Evolutionary conservation across 352 stramenopile genomes (phyloP).

Genomic region (Pythium rhizo-oryzae): DNA sequence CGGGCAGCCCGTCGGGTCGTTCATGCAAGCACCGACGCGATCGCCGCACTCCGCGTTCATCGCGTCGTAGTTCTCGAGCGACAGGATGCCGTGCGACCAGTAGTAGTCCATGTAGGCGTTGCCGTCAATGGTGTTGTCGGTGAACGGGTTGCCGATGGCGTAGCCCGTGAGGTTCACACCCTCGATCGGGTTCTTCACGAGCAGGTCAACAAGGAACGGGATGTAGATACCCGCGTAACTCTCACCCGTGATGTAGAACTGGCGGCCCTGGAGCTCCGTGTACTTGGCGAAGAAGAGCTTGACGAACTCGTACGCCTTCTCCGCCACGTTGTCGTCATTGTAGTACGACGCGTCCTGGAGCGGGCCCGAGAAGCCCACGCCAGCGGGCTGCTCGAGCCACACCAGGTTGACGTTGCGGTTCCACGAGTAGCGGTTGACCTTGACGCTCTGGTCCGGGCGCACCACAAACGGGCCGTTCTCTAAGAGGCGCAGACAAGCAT

Average conservation of each 20-base stretch:
- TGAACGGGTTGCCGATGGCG: conserved; percentile 74
- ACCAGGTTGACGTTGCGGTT: conserved; percentile 80
- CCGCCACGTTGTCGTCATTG: conserved; percentile 76
- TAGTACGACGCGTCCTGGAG: conserved; percentile 71
- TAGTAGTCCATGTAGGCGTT: conserved; percentile 84
- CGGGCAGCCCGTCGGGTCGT: conserved; percentile 47
- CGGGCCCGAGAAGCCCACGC: conserved; percentile 72
- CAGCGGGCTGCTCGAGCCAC: conserved; percentile 76
- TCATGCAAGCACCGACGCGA: conserved; percentile 66
- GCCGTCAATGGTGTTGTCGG: conserved; percentile 36
- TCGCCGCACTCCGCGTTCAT: conserved; percentile 57
- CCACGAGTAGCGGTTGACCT: conserved; percentile 76
- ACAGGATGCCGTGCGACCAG: conserved; percentile 87
- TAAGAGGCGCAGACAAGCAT: not conserved
- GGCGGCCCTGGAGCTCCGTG: conserved; percentile 63
- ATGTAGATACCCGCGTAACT: conserved; percentile 92
- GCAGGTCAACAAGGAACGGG: conserved; percentile 74
- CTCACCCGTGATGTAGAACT: conserved; percentile 87
- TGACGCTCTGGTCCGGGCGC: conserved; percentile 48
- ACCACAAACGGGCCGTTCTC: conserved; percentile 85
- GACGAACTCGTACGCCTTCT: conserved; percentile 83
- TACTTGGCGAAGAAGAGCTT: conserved; percentile 71
- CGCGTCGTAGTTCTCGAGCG: conserved; percentile 71
- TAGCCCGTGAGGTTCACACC: conserved; percentile 78
- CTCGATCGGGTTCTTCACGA: conserved; percentile 66